Evolutionary conservation across 805 yeast genomes (phyloP), one percentile per base, ranked within the genome.

Genomic region (Teunomyces aglyptinius): DNA sequence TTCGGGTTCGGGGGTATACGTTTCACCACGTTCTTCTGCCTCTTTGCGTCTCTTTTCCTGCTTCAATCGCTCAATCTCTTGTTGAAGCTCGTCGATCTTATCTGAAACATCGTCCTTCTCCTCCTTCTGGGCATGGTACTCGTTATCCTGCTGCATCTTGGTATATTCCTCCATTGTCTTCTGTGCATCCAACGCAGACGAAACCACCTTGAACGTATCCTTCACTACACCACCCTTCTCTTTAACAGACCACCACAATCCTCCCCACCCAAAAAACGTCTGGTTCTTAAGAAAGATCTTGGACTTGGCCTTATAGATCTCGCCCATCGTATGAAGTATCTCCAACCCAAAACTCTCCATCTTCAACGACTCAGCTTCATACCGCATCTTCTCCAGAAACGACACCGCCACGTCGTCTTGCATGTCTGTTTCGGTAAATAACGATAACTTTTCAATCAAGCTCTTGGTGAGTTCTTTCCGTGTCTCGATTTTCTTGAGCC

Each of bases 261-360:
- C 92, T 5, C 89, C 84, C 57, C 85, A 68, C 1, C 87, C 86
- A 55, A 81, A 72, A 38, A 80, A 72, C 1, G 76, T 69, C 55
- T 83, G 89, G 6, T 85, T 78, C 54, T 85, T 85, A 34, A 86
- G 63, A 50, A 78, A 84, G 15, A 85, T 78, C 48, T 77, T 76
- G 22, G 82, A 85, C 60, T 86, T 85, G 56, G 83, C 76, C 49
- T 74, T 69, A 60, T 87, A 87, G 2, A 84, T 79, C 44, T 79
- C 75, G 19, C 94, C 95, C 45, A 87, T 78, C 0, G 88, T 77
- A 55, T 87, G 94, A 41, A 88, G 74, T 29, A 87, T 85, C 58
- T 87, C 90, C 27, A 86, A 65, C n/a, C 95, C 95, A 65, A 87
- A 87, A 18, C 92, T 85, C 63, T 87, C 94, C 81, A 85, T 79